Base-by-base conservation (phyloP, 805 yeast species). In the Candida yuanshanica region DNA sequence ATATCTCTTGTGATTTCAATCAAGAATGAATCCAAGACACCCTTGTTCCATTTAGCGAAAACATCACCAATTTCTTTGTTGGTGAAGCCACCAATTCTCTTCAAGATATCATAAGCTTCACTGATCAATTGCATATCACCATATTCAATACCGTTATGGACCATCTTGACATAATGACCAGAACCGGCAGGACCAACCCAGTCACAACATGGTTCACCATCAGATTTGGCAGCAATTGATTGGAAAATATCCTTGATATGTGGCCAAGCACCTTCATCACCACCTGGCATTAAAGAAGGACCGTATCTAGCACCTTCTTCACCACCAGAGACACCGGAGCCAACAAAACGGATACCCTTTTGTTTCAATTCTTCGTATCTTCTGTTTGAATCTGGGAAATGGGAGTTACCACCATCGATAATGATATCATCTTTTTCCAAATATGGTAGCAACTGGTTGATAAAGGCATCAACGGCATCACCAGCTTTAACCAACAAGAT, bases 131-230 rank as follows among this genome's bases (percentile, higher is more conserved):
- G 99, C 99, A 91, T 91, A 72, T 91, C 99, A 79, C 98, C 99
- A 70, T 91, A 91, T 74, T 91, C 99, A 59, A 91, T 91, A 85
- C 99, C 99, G 68, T 91, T 91, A 79, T 91, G 99, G 52, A 93
- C 98, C 99, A 93, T 93, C 78, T 91, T 91, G 65, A 91, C 98
- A 72, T 83, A 91, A 72, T 91, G 99, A 62, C 99, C 99, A 36
- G 98, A 81, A 69, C 99, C 99, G 47, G 95, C 96, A 56, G 91
- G 95, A 62, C 99, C 99, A 58, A 91, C 97, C 99, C 99, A 91
- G 80, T 91, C 99, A 75, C 99, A 91, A 74, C 99, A 91, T 64
- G 99, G 96, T 75, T 93, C 97, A 59, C 96, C 96, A 63, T 93
- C 96, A 48, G 95, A 69, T 76, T 91, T 89, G 65, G 99, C 98